These are phyloP conservation scores for Dendrobium catenatum DNA, from an alignment of 106 monocot genomes.

Conservation along the genomic window DNA sequence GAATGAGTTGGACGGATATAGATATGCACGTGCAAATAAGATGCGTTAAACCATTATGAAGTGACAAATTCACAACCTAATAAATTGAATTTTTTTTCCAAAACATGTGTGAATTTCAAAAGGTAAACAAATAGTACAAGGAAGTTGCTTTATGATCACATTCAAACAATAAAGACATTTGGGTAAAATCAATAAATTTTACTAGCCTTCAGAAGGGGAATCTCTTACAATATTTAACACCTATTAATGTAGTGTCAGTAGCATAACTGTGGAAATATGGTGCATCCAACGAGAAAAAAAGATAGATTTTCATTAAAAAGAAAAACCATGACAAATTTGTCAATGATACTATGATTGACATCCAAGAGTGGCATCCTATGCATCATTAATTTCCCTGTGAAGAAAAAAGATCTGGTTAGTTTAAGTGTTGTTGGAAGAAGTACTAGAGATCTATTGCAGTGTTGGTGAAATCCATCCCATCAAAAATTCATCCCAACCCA, in stretches of 20 bases:
- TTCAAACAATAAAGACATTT: neutral
- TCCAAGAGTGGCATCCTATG: no score
- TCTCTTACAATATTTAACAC: neutral
- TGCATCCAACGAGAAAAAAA: no score
- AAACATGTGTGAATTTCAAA: conserved; percentile 1
- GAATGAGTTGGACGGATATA: neutral
- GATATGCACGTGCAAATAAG: neutral
- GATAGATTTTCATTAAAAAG: no score
- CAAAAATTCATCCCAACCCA: no score
- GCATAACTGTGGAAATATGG: no score
- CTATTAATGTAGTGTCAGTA: neutral
- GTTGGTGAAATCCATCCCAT: no score
- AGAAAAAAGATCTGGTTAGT: no score
- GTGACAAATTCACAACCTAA: neutral
- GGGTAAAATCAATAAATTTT: neutral
- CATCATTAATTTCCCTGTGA: no score
- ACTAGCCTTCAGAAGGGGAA: neutral
- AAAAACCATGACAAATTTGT: no score
- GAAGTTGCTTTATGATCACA: neutral
- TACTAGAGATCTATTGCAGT: no score
- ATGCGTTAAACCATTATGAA: neutral
- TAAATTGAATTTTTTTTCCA: neutral
- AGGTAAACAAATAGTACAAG: neutral
- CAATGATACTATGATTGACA: no score
- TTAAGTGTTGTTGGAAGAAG: no score